Evolutionary conservation across 805 yeast species (phyloP), one percentile per base, ranked within the genome.

Genomic region (Barnettozyma sucrosica): DNA sequence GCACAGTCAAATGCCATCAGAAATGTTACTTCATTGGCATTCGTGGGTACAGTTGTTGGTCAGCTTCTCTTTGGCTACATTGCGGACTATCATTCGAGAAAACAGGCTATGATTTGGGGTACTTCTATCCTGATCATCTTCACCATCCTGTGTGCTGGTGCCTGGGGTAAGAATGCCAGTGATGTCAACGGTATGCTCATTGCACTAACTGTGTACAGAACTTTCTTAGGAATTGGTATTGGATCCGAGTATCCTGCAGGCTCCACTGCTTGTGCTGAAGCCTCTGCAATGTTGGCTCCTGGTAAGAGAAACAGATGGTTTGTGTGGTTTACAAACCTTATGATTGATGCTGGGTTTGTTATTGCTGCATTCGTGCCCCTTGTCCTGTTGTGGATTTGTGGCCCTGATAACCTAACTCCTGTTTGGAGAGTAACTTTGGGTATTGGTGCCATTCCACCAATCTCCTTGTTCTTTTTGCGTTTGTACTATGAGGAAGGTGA

Each of bases 181-280:
- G 60, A 56, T 41, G 76, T 87, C 4, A 71, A 76, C 43, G 96
- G 97, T 36, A 76, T 90, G 71, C 79, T 92, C 52, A 83, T 89
- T 14, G 92, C 93, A 19, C 68, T 90, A 46, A 87, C 95, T 8
- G 84, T 83, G 9, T 88, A 84, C 65, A 77, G 98, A 66, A 87
- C 87, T 66, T 83, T 90, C 67, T 69, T 90, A 44, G 98, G 98
- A 68, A 72, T 88, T 54, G 95, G 90, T 58, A 86, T 92, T 57
- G 98, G 98, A 58, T 90, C 95, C 43, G 98, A 90, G 68, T 90
- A 90, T 63, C 96, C 97, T 41, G 84, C 95, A 13, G 90, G 96
- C 40, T 84, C 96, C 8, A 92, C 90, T 18, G 95, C 95, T 33
- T 88, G 95, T 56, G 89, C 97, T 25, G 97, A 90, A 66, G 93